phyloP scores from a whole-genome alignment of 257 asterid genomes.

The Rauvolfia tetraphylla region DNA sequence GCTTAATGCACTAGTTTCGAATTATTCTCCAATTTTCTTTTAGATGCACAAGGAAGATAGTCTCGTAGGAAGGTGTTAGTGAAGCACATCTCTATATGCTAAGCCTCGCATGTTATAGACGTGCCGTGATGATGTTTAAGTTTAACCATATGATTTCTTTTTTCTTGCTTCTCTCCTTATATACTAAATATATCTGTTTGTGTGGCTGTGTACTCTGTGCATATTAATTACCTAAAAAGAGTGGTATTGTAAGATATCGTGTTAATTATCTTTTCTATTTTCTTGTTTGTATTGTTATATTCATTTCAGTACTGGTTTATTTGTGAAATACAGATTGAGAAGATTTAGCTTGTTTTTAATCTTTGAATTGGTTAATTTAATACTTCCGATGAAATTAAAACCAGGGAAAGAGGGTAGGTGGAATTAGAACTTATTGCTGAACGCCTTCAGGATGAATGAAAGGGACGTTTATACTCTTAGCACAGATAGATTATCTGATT shows the following conservation, averaged over 20 bases:
- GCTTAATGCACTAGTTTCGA: conserved; percentile 21
- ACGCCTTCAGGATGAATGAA: not conserved
- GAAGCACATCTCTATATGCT: not conserved
- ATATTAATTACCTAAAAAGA: not conserved
- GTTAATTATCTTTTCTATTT: not conserved
- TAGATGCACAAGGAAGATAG: not conserved
- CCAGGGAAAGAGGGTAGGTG: not conserved
- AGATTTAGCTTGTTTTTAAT: not conserved
- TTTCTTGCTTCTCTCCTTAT: not conserved
- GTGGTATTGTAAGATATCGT: not conserved
- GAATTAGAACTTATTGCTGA: not conserved
- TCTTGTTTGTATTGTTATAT: not conserved
- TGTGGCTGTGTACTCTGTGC: not conserved
- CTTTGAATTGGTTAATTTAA: not conserved
- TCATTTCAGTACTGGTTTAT: not conserved
- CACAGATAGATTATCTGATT: not conserved
- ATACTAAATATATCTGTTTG: not conserved
- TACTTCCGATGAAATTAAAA: not conserved
- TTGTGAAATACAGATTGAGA: not conserved
- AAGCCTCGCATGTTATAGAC: not conserved
- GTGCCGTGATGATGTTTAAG: not conserved
- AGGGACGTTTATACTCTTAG: not conserved
- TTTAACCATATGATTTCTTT: not conserved
- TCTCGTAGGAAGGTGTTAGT: not conserved
- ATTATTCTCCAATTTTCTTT: conserved; percentile 5